phyloP scores from a whole-genome alignment of 1,284 basidiomycete genomes.

The Papiliotrema flavescens region DNA sequence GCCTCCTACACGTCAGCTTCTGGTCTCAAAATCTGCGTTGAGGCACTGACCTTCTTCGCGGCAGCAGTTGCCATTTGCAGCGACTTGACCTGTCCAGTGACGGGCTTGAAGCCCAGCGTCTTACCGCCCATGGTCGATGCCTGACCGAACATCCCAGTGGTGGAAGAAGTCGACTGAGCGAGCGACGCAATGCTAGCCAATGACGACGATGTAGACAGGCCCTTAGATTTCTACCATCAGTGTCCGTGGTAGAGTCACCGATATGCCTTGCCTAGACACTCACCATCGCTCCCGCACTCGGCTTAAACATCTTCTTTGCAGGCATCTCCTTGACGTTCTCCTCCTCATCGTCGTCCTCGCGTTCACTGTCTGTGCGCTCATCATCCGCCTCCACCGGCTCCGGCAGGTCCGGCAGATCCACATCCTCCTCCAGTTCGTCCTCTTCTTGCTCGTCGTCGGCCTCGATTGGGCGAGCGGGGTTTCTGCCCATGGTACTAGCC shows the following conservation, averaged over 20 bases:
- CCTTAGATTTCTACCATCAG: background rate
- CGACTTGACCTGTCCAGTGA: constrained; percentile 62
- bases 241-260: background rate
- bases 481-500: too few relatives aligned
- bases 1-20: constrained; percentile 62
- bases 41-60: constrained; percentile 68
- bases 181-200: constrained; percentile 2
- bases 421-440: constrained; percentile 22
- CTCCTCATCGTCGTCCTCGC: constrained; percentile 10
- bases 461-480: too few relatives aligned
- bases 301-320: constrained; percentile 9
- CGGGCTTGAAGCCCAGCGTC: constrained; percentile 43
- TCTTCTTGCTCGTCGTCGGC: constrained; percentile 11
- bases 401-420: constrained; percentile 18
- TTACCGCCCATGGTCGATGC: constrained; percentile 43
- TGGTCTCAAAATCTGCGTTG: background rate
- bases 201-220: constrained; percentile 1
- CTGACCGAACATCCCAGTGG: constrained; percentile 22
- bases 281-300: background rate
- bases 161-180: constrained; percentile 10
- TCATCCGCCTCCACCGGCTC: constrained; percentile 1
- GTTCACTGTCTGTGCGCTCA: background rate
- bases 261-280: background rate
- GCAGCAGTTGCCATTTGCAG: constrained; percentile 74
- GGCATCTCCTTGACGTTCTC: constrained; percentile 16